A percentile compares a stretch with the other conserved stretches of the same genome.
These are phyloP conservation scores for Macroventuria anomochaeta DNA, from an alignment of 2,329 filamentous ascomycete genomes.

Conservation along the genomic window DNA sequence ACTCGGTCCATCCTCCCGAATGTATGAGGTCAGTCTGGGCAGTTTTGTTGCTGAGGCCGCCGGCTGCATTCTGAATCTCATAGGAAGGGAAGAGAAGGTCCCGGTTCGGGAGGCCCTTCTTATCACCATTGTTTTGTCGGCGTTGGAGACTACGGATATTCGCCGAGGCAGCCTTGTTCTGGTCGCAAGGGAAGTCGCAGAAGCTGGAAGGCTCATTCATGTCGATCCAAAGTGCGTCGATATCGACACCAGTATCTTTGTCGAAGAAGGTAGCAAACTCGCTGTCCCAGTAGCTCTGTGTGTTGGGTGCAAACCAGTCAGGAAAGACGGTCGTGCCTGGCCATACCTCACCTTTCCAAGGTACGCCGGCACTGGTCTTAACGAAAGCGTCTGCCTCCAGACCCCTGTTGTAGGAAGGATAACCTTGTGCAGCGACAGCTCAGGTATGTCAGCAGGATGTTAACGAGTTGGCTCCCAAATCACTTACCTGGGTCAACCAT, in stretches of 20 bases:
- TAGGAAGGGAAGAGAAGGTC: conserved; percentile 71
- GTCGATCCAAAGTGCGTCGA: conserved; percentile 66
- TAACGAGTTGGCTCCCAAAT: neutral
- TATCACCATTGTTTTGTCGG: conserved; percentile 46
- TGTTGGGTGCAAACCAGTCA: conserved; percentile 75
- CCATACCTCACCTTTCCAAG: conserved; percentile 74
- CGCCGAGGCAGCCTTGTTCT: conserved; percentile 44
- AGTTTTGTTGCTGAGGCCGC: conserved; percentile 54
- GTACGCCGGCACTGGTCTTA: conserved; percentile 59
- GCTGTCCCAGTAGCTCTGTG: conserved; percentile 70
- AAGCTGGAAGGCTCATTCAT: conserved; percentile 46
- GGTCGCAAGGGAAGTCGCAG: conserved; percentile 55
- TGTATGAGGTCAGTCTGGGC: conserved; percentile 72
- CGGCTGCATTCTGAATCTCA: conserved; percentile 66
- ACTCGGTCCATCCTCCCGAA: conserved; percentile 69
- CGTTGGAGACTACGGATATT: neutral
- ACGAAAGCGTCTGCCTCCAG: conserved; percentile 61
- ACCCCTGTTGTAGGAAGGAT: conserved; percentile 67
- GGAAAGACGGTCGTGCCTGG: conserved; percentile 74
- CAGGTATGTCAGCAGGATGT: conserved; percentile 52
- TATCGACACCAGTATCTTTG: conserved; percentile 68
- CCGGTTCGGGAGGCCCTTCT: conserved; percentile 65
- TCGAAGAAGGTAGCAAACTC: conserved; percentile 73
- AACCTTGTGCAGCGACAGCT: conserved; percentile 59
- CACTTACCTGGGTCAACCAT: conserved; percentile 72